Conservation (phyloP, 75 land plant genomes). For the Pinus taeda region DNA sequence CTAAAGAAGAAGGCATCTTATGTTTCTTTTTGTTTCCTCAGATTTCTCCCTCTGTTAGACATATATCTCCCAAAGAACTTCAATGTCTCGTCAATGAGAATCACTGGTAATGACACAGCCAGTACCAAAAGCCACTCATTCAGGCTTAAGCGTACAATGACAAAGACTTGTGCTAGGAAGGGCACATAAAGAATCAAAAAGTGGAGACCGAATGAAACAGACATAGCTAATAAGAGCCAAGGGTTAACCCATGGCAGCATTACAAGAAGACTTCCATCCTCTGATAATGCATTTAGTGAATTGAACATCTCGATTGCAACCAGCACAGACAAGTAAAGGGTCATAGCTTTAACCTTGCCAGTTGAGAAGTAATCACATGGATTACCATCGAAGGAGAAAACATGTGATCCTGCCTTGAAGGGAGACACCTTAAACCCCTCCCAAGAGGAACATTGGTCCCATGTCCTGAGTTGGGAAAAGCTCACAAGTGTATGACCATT, state of each 20-base stretch:
- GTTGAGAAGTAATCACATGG: constrained; percentile 83
- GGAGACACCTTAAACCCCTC: constrained; percentile 59
- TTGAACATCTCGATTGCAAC: constrained; percentile 95
- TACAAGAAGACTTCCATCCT: constrained; percentile 70
- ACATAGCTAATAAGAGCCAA: constrained; percentile 79
- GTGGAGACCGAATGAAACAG: constrained; percentile 71
- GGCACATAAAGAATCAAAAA: constrained; percentile 85
- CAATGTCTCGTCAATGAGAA: constrained; percentile 69
- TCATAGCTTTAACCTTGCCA: constrained; percentile 84
- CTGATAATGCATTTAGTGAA: constrained; percentile 86
- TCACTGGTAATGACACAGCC: constrained; percentile 72
- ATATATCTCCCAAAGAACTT: constrained; percentile 68
- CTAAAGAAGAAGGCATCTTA: not conserved
- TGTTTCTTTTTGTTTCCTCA: constrained; percentile 8
- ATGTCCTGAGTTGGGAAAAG: constrained; percentile 66
- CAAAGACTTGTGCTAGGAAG: constrained; percentile 68
- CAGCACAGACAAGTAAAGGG: constrained; percentile 75
- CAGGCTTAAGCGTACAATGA: constrained; percentile 77
- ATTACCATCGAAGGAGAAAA: constrained; percentile 49
- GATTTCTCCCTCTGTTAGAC: constrained; percentile 1
- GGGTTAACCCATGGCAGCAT: constrained; percentile 96
- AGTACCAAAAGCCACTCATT: constrained; percentile 86
- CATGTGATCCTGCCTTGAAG: constrained; percentile 65
- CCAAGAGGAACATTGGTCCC: constrained; percentile 85
- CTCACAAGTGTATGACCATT: constrained; percentile 85